Evolutionary conservation across 768 basidiomycete species (phyloP).

Genomic region (Hemileccinum rubropunctum): DNA sequence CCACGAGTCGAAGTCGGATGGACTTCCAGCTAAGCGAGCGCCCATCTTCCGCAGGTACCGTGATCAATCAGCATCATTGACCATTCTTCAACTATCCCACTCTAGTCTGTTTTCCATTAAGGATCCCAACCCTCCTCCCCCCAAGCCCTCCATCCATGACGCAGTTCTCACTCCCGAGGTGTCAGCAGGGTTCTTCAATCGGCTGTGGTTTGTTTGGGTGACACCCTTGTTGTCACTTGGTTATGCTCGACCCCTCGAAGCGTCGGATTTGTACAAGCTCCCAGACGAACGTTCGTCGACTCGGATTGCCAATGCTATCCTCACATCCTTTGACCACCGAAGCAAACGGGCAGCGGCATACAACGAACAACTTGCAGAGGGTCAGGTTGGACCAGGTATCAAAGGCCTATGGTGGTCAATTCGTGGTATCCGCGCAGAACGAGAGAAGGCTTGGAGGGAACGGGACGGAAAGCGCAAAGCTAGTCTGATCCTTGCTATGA

Average conservation of each 20-base stretch:
- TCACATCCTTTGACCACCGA: conserved; percentile 60
- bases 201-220: conserved; percentile 75
- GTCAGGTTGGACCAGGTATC: conserved; percentile 57
- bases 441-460: conserved; percentile 64
- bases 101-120: conserved; percentile 14
- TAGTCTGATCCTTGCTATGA: conserved; percentile 67
- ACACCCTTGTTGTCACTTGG: conserved; percentile 69
- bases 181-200: conserved; percentile 54
- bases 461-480: conserved; percentile 58
- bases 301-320: conserved; percentile 59
- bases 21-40: not conserved
- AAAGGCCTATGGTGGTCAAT: conserved; percentile 60
- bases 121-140: conserved; percentile 32
- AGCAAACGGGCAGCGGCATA: conserved; percentile 58
- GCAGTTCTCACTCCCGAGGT: conserved; percentile 63
- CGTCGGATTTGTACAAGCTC: conserved; percentile 78
- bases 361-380: conserved; percentile 64
- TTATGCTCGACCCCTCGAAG: conserved; percentile 77
- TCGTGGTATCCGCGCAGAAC: conserved; percentile 42
- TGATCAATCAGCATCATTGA: not conserved
- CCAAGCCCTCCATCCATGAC: conserved; percentile 56
- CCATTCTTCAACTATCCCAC: not conserved
- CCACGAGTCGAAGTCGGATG: not conserved
- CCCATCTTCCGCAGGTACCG: conserved; percentile 3
- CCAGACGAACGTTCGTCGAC: conserved; percentile 59